Percentiles rank a stretch among this genome's conserved stretches.
phyloP scores from a whole-genome alignment of 1,284 basidiomycete species.

The Anthracocystis setariae region DNA sequence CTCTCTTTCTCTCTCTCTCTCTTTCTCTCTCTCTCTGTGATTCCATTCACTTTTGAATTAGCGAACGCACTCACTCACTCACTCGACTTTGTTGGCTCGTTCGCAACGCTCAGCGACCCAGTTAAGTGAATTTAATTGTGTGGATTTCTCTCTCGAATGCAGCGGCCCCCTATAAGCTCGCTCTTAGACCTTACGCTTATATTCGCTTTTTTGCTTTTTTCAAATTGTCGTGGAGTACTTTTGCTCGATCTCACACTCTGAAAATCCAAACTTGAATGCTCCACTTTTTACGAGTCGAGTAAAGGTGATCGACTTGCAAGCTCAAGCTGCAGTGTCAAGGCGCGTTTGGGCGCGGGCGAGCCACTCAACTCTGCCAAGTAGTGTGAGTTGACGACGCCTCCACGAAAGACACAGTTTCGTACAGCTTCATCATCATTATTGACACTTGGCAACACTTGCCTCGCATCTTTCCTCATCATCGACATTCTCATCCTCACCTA shows the following conservation, averaged over 20 bases:
- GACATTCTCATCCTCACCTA: not conserved
- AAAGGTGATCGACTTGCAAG: constrained; percentile 34
- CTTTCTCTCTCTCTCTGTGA: too few species aligned
- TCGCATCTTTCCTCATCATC: not conserved
- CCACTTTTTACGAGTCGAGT: constrained; percentile 16
- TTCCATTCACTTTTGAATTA: too few species aligned
- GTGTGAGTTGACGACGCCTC: constrained; percentile 44
- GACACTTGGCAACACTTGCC: constrained; percentile 6
- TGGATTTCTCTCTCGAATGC: not conserved
- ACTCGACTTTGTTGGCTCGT: too few species aligned
- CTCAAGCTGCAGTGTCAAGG: constrained; percentile 6
- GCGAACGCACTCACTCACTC: too few species aligned
- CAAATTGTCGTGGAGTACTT: not conserved
- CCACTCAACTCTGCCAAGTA: constrained; percentile 5
- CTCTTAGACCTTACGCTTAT: not conserved
- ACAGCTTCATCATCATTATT: too few species aligned
- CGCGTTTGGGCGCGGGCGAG: constrained; percentile 9
- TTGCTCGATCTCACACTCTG: not conserved
- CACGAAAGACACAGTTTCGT: constrained; percentile 5
- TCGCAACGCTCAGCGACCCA: not conserved
- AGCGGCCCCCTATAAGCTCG: not conserved
- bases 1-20: too few species aligned
- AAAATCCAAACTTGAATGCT: constrained; percentile 3
- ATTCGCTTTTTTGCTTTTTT: not conserved
- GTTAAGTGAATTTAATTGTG: not conserved